Evolutionary conservation across 2,329 filamentous ascomycete genomes (phyloP), one percentile per base, ranked within the genome.

Genomic region (Uncinocarpus reesii): DNA sequence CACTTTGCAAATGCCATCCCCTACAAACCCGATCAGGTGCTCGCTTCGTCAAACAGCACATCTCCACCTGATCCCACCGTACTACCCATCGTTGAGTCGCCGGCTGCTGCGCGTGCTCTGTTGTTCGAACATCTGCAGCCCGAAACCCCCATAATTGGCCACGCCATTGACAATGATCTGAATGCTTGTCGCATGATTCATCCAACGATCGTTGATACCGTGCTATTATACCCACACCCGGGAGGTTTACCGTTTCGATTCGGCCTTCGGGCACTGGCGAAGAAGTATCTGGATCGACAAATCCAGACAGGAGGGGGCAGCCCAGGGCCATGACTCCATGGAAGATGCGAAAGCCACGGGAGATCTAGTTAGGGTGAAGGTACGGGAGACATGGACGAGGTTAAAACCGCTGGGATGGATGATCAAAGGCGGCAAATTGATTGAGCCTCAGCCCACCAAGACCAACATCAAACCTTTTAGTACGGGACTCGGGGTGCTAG

Each of bases 141-240:
- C 0, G 69, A 75, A 0, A 98, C 89, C 0, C 85, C 89, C 0
- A 68, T 98, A 0, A 85, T 98, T 40, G 92, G 92, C 0, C 92
- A 98, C 63, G 89, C 87, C 0, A 78, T 96, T 7, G 92, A 98
- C 60, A 98, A 98, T 61, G 92, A 98, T 59, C 76, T 98, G 48
- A 95, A 95, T 62, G 79, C 83, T 2, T 74, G 83, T 34, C 83
- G 90, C 29, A 76, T 96, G 43, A 81, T 95, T 37, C 92, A 96
- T 58, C 85, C 84, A 0, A 84, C 78, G 0, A 74, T 95, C 47
- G 77, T 95, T 58, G 90, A 96, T 64, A 95, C 89, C 0, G 80
- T 87, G 0, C 68, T 95, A 0, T 74, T 95, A 0, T 98, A 79
- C 62, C 88, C 89, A 0, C 87, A 94, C 60, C 79, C 74, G 11